A percentile compares a stretch with the other conserved stretches of the same genome.
These are phyloP conservation scores for Amylostereum areolatum DNA, from an alignment of 1,284 basidiomycete species.

Conservation along the genomic window DNA sequence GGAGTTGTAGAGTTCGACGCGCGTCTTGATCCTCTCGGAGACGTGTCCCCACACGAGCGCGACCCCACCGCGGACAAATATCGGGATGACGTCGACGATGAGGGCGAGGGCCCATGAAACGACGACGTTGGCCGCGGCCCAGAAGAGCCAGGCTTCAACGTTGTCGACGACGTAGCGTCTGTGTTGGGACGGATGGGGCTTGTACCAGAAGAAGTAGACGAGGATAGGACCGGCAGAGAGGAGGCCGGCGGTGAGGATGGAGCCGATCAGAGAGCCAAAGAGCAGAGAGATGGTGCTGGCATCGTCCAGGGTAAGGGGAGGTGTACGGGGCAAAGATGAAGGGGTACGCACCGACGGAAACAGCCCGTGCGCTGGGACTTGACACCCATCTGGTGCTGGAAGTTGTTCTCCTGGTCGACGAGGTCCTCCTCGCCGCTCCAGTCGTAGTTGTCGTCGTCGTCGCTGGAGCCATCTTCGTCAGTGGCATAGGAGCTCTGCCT, in stretches of 20 bases:
- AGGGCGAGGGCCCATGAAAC: constrained; percentile 74
- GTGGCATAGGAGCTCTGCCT: constrained; percentile 43
- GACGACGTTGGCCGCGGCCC: constrained; percentile 68
- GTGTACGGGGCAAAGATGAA: too few relatives aligned
- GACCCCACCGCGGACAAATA: constrained; percentile 44
- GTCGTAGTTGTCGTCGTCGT: constrained; percentile 48
- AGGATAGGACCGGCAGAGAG: constrained; percentile 55
- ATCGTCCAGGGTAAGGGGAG: too few relatives aligned
- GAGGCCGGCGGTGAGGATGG: constrained; percentile 54
- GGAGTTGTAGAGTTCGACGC: constrained; percentile 62
- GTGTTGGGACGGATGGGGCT: constrained; percentile 46
- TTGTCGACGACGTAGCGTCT: constrained; percentile 60
- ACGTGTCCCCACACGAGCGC: constrained; percentile 67
- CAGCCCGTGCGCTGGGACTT: constrained; percentile 41
- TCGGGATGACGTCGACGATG: constrained; percentile 60
- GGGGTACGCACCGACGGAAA: constrained; percentile 42
- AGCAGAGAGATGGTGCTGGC: constrained; percentile 47
- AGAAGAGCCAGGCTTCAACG: constrained; percentile 72
- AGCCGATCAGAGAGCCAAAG: constrained; percentile 68
- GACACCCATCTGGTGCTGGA: constrained; percentile 50
- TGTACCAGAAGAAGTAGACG: constrained; percentile 65
- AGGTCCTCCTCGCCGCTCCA: constrained; percentile 74
- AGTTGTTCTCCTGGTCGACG: constrained; percentile 61
- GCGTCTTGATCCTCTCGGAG: constrained; percentile 57
- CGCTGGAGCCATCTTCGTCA: constrained; percentile 55